Conservation (phyloP, 352 stramenopile species). For the Globisporangium middletonii region DNA sequence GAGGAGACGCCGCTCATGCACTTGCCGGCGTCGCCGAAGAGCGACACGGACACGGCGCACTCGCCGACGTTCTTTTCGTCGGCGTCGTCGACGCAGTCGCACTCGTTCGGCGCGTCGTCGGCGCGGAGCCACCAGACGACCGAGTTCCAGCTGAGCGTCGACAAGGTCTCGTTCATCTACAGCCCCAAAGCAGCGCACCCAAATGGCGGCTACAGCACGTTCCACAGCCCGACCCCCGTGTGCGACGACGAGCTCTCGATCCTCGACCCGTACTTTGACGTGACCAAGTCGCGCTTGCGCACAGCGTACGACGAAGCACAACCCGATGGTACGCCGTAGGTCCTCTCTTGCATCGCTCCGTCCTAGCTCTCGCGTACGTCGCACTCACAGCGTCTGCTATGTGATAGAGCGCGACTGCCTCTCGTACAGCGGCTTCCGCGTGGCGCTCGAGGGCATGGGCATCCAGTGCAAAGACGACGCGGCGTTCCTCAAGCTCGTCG, state of each 20-base stretch:
- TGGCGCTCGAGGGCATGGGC: slow-evolving; percentile 55
- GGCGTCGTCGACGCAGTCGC: slow-evolving; percentile 12
- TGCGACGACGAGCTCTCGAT: slow-evolving; percentile 72
- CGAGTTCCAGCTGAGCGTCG: slow-evolving; percentile 66
- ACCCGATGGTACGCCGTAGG: slow-evolving; percentile 24
- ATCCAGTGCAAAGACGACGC: slow-evolving; percentile 66
- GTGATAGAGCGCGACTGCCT: slow-evolving; percentile 30
- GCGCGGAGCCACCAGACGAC: slow-evolving; percentile 24
- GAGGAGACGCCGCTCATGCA: slow-evolving; percentile 35
- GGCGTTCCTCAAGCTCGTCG: slow-evolving; percentile 69
- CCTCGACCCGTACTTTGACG: slow-evolving; percentile 84
- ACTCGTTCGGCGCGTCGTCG: slow-evolving; percentile 9
- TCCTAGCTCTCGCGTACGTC: too few species aligned
- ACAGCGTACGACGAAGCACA: slow-evolving; percentile 63
- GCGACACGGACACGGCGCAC: slow-evolving; percentile 14
- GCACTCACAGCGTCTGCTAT: background rate
- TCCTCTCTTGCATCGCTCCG: background rate
- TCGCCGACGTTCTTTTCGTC: slow-evolving; percentile 15
- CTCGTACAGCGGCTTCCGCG: slow-evolving; percentile 49
- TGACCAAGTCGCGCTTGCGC: slow-evolving; percentile 64
- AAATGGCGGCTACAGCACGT: slow-evolving; percentile 36
- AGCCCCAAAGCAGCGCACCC: slow-evolving; percentile 39
- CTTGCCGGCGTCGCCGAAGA: slow-evolving; percentile 26
- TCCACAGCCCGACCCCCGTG: slow-evolving; percentile 29
- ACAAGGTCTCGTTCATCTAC: slow-evolving; percentile 81